Evolutionary conservation across 2,329 filamentous ascomycete species (phyloP).

Genomic region (Aureobasidium namibiae): DNA sequence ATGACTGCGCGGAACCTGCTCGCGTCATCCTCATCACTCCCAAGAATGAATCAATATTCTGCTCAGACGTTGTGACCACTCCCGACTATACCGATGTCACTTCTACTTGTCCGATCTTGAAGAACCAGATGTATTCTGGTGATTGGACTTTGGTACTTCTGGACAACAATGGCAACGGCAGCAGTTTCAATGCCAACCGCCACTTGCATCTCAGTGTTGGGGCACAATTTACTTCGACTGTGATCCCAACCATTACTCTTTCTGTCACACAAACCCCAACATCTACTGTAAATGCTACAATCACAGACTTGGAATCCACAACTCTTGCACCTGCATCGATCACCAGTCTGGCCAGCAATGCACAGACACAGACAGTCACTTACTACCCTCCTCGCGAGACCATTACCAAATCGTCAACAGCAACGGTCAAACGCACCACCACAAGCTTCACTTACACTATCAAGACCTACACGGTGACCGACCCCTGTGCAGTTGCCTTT

Average conservation of each 20-base stretch:
- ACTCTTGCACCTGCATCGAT: conserved; percentile 12
- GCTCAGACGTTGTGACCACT: conserved; percentile 31
- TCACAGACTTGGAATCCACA: background rate
- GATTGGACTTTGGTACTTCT: conserved; percentile 37
- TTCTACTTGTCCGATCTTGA: conserved; percentile 34
- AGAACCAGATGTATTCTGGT: conserved; percentile 35
- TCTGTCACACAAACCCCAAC: conserved; percentile 21
- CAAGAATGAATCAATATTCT: conserved; percentile 31
- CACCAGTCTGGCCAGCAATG: conserved; percentile 22
- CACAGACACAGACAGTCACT: conserved; percentile 15
- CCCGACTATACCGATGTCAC: conserved; percentile 32
- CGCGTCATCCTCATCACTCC: conserved; percentile 36
- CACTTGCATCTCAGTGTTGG: conserved; percentile 32
- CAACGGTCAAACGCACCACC: conserved; percentile 2
- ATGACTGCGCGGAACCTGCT: conserved; percentile 33
- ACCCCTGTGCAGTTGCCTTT: conserved; percentile 23
- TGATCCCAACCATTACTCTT: conserved; percentile 15
- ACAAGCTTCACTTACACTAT: conserved; percentile 1
- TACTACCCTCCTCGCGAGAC: conserved; percentile 15
- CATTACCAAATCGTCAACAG: conserved; percentile 8
- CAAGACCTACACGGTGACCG: conserved; percentile 24
- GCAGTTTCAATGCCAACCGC: conserved; percentile 38
- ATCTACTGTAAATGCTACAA: conserved; percentile 21
- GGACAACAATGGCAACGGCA: conserved; percentile 34
- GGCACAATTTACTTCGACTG: conserved; percentile 23